These are phyloP conservation scores for Aspergillus puulaauensis DNA, from an alignment of 2,329 filamentous ascomycete species.

Conservation along the genomic window DNA sequence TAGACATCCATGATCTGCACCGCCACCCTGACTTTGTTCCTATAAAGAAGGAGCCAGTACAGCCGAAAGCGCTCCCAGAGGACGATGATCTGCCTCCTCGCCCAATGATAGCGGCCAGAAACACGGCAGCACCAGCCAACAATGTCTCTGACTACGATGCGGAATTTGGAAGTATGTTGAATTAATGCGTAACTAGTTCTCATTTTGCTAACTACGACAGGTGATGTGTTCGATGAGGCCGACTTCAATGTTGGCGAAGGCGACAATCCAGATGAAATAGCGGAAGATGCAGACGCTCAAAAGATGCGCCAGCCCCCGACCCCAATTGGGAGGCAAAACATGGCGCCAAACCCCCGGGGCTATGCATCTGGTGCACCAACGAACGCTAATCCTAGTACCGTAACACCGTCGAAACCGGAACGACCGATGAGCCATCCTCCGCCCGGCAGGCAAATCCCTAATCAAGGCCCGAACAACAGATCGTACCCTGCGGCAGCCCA, in stretches of 20 bases:
- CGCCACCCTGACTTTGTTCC: conserved; percentile 72
- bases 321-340: conserved; percentile 22
- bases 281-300: conserved; percentile 47
- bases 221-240: conserved; percentile 70
- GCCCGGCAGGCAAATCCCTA: conserved; percentile 20
- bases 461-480: conserved; percentile 20
- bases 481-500: conserved; percentile 20
- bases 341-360: conserved; percentile 21
- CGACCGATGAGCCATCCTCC: conserved; percentile 26
- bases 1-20: conserved; percentile 76
- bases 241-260: conserved; percentile 71
- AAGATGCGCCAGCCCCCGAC: conserved; percentile 27
- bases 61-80: conserved; percentile 40
- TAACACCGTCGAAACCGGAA: conserved; percentile 42
- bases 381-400: conserved; percentile 24
- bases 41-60: conserved; percentile 55
- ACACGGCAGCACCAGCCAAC: conserved; percentile 23
- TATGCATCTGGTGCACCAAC: conserved; percentile 17
- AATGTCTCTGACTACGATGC: conserved; percentile 37
- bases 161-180: conserved; percentile 43
- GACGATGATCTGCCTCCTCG: conserved; percentile 48
- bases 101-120: conserved; percentile 23
- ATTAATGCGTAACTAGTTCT: neutral
- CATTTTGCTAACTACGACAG: conserved; percentile 26
- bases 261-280: conserved; percentile 75